Percentiles rank a stretch among this genome's conserved stretches.
Conservation (phyloP, 257 asterid genomes). For the Nicotiana otophora region DNA sequence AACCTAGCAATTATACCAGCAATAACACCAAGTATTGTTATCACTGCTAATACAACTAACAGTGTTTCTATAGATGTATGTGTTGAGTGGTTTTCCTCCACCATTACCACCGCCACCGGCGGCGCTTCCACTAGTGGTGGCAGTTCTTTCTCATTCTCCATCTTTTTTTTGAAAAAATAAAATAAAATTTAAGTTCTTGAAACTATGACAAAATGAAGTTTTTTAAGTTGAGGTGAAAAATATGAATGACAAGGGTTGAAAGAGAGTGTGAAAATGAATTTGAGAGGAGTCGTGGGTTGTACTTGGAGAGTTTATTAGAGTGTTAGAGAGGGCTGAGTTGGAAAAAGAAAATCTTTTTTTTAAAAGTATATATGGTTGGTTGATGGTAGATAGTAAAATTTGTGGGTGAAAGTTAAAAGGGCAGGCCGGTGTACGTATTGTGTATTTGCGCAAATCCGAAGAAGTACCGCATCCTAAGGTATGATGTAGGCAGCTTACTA, state of each 20-base stretch:
- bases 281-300: background rate
- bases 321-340: background rate
- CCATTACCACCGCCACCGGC: conserved; percentile 30
- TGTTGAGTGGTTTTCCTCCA: conserved; percentile 35
- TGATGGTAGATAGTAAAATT: no score
- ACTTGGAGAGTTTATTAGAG: no score
- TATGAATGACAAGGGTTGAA: background rate
- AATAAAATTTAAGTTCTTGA: background rate
- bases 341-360: background rate
- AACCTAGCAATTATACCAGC: conserved; percentile 75
- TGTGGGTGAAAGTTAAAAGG: no score
- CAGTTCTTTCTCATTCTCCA: conserved; percentile 35
- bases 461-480: rapidly evolving
- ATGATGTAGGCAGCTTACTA: no score
- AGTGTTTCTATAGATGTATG: conserved; percentile 69
- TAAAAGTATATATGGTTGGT: no score
- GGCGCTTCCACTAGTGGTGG: conserved; percentile 71
- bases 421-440: no score
- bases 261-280: background rate
- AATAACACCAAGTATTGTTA: conserved; percentile 59
- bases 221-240: background rate
- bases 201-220: background rate
- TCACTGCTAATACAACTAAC: conserved; percentile 74
- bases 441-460: no score
- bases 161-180: background rate